These are phyloP conservation scores for Termitomyces sp. DNA, from an alignment of 768 basidiomycete genomes.

Conservation along the genomic window DNA sequence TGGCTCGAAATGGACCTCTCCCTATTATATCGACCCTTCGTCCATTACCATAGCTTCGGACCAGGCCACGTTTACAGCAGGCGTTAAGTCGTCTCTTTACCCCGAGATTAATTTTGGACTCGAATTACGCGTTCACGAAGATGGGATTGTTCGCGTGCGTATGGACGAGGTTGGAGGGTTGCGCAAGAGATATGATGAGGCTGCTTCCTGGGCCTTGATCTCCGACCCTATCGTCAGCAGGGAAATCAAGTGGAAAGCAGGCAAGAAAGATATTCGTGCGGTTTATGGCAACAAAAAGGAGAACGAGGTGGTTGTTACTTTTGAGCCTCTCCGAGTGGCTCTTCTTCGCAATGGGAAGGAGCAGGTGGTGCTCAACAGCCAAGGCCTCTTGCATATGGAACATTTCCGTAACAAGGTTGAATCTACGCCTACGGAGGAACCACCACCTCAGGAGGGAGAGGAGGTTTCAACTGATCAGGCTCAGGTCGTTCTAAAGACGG, in stretches of 20 bases:
- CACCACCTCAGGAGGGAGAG: constrained; percentile 40
- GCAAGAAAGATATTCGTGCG: constrained; percentile 61
- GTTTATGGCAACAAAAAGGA: constrained; percentile 62
- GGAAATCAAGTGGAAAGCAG: constrained; percentile 59
- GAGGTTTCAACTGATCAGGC: constrained; percentile 33
- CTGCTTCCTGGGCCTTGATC: constrained; percentile 84
- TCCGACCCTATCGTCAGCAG: constrained; percentile 64
- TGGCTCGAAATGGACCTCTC: constrained; percentile 69
- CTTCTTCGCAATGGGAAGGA: constrained; percentile 73
- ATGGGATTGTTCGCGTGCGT: constrained; percentile 88
- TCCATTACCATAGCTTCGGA: constrained; percentile 50
- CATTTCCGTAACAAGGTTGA: constrained; percentile 77
- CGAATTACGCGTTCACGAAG: constrained; percentile 78
- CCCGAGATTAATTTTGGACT: constrained; percentile 81
- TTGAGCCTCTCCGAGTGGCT: constrained; percentile 72
- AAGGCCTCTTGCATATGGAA: constrained; percentile 94
- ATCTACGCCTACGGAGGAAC: constrained; percentile 39
- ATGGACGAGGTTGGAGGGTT: constrained; percentile 86
- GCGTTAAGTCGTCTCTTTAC: constrained; percentile 78
- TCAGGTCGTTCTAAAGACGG: constrained; percentile 50
- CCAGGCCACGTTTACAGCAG: constrained; percentile 65
- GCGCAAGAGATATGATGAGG: constrained; percentile 86
- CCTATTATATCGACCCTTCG: constrained; percentile 71
- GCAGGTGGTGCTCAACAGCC: constrained; percentile 86
- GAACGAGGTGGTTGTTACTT: constrained; percentile 65